Evolutionary conservation across 2,329 filamentous ascomycete genomes (phyloP), one percentile per base, ranked within the genome.

Genomic region (Colletotrichum lupini): DNA sequence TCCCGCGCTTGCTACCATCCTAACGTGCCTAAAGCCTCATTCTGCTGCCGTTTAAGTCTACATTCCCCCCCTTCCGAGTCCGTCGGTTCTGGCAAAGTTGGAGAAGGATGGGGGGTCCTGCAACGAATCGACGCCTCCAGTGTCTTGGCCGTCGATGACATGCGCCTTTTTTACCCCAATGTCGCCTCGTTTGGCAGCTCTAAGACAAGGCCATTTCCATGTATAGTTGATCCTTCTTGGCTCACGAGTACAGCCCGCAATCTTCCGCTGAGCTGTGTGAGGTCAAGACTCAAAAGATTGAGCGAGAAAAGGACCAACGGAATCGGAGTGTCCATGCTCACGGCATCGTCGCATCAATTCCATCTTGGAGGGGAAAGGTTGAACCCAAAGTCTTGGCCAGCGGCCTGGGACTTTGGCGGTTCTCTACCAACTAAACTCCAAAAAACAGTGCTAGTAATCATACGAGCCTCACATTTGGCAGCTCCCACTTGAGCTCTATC

Each of bases 211-310:
- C 62, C 49, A 61, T 58, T 52, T 61, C 61, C 67, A 70, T 57
- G 68, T 67, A 71, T 64, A 72, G 68, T 59, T 68, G 62, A 64
- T 72, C 52, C 37, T 58, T 67, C 68, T 74, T 72, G 72, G 62
- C 72, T 64, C 24, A 61, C 42, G 6, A 55, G 55, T 60, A 26
- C 42, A 53, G 30, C 32, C 72, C 57, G 68, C 42, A 74, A 74
- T 67, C 37, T 72, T 62, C 68, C 68, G 63, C 46, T 72, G 42
- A 53, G 26, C 62, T 52, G 72, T 74, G 42, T 22, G 57, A 67
- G 30, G 30, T n/a, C 64, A 52, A 37, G 57, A 71, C 24, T 30
- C 22, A 37, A 57, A 16, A 60, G 55, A 37, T 60, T 65, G 67
- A 61, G 70, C 70, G 56, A 62, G 61, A 16, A 53, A 61, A 66